Percentiles rank a stretch among this genome's conserved stretches.
Conservation (phyloP, 1,139 yeast species). For the Sugiyamaella japonica region DNA sequence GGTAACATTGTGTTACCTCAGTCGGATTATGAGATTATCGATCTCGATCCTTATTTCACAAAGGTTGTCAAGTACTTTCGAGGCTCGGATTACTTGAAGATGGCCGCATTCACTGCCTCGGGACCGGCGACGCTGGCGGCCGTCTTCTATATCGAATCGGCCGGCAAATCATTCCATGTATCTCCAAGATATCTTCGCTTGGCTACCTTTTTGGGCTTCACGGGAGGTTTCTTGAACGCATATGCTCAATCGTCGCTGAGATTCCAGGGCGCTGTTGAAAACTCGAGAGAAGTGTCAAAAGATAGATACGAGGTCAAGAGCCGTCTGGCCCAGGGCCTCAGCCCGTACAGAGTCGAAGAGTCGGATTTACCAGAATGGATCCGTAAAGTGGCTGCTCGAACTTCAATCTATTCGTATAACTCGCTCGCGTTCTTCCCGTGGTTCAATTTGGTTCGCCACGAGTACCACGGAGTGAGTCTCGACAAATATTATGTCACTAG, state of each 20-base stretch:
- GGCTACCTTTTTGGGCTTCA: constrained; percentile 57
- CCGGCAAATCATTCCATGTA: constrained; percentile 59
- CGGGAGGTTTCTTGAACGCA: constrained; percentile 72
- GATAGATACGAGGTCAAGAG: constrained; percentile 76
- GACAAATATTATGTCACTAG: constrained; percentile 68
- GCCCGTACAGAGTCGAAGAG: constrained; percentile 59
- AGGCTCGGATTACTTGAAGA: constrained; percentile 59
- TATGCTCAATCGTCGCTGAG: constrained; percentile 64
- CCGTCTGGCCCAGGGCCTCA: constrained; percentile 63
- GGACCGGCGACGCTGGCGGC: constrained; percentile 63
- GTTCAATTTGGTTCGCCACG: constrained; percentile 81
- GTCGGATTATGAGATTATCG: constrained; percentile 52
- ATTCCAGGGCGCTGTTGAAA: constrained; percentile 79
- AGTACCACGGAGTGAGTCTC: constrained; percentile 78
- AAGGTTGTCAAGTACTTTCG: constrained; percentile 76
- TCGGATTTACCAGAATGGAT: constrained; percentile 65
- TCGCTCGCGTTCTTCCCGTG: constrained; percentile 69
- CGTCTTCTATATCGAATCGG: constrained; percentile 53
- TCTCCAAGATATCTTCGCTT: constrained; percentile 61
- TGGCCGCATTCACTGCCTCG: constrained; percentile 64
- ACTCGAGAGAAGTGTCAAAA: constrained; percentile 65
- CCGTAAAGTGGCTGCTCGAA: constrained; percentile 75
- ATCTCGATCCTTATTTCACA: constrained; percentile 73
- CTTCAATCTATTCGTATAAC: constrained; percentile 72
- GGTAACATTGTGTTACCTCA: constrained; percentile 38